Conservation (phyloP, 352 stramenopile genomes). For the Globisporangium cylindrosporum region DNA sequence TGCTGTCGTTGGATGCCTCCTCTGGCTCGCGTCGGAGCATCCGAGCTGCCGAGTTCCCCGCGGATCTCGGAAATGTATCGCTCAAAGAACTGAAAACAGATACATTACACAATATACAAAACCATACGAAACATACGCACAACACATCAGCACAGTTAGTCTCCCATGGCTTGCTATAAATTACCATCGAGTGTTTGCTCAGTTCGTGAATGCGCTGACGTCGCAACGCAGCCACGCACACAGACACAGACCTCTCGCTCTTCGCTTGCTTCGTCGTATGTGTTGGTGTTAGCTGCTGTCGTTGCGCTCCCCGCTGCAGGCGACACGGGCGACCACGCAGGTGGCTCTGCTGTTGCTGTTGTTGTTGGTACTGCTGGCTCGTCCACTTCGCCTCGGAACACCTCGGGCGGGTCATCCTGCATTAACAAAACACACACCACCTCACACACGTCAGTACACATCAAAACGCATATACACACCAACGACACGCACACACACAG, state of each 20-base stretch:
- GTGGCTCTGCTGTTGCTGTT: neutral
- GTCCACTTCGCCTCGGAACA: conserved; percentile 27
- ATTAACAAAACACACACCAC: neutral
- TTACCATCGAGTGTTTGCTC: neutral
- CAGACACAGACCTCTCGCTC: conserved; percentile 16
- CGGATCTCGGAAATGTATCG: conserved; percentile 27
- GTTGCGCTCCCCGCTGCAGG: neutral
- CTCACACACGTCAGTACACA: neutral
- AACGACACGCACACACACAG: neutral
- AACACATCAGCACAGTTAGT: neutral
- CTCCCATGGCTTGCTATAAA: neutral
- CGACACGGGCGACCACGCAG: neutral
- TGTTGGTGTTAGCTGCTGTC: neutral
- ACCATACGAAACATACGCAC: neutral
- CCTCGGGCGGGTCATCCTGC: conserved; percentile 65
- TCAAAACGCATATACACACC: neutral
- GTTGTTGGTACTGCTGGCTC: conserved; percentile 8
- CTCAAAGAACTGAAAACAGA: conserved; percentile 18
- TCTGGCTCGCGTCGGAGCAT: conserved; percentile 15
- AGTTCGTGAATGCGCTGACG: neutral
- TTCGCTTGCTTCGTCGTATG: conserved; percentile 8
- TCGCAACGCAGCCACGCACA: neutral
- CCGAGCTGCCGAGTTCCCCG: conserved; percentile 28
- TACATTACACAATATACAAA: neutral
- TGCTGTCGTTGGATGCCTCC: conserved; percentile 10